These are phyloP conservation scores for Phytopythium chamaehyphon DNA, from an alignment of 352 stramenopile genomes.

Conservation along the genomic window DNA sequence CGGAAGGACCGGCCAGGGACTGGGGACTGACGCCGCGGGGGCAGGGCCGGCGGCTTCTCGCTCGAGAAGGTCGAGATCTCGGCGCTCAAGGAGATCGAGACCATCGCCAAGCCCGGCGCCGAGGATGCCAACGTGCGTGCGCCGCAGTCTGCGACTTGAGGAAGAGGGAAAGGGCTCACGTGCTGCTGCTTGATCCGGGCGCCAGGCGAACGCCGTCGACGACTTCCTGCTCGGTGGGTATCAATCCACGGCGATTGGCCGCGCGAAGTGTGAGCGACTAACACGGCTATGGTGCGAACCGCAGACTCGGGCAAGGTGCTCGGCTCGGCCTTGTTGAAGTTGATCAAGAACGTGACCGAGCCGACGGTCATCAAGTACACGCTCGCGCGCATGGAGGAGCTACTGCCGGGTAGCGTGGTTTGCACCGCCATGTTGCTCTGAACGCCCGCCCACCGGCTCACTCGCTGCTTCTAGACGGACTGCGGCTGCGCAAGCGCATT, in stretches of 20 bases:
- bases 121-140: constrained; percentile 54
- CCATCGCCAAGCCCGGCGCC: constrained; percentile 55
- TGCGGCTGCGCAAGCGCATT: constrained; percentile 74
- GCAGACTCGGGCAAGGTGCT: constrained; percentile 62
- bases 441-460: background rate
- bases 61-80: constrained; percentile 85
- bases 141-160: background rate
- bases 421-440: constrained; percentile 8
- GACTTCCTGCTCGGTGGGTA: constrained; percentile 55
- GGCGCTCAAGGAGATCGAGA: constrained; percentile 81
- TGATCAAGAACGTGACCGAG: constrained; percentile 88
- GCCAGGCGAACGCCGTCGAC: constrained; percentile 61
- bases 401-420: constrained; percentile 55
- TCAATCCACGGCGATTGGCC: background rate
- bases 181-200: constrained; percentile 11
- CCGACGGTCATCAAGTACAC: constrained; percentile 85
- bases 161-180: background rate
- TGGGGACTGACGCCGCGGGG: background rate
- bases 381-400: constrained; percentile 82
- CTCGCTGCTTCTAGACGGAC: constrained; percentile 39
- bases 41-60: constrained; percentile 70
- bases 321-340: constrained; percentile 65
- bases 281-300: background rate
- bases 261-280: background rate
- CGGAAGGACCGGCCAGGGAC: background rate